These are phyloP conservation scores for Ogataea naganishii DNA, from an alignment of 805 yeast species.

Conservation along the genomic window DNA sequence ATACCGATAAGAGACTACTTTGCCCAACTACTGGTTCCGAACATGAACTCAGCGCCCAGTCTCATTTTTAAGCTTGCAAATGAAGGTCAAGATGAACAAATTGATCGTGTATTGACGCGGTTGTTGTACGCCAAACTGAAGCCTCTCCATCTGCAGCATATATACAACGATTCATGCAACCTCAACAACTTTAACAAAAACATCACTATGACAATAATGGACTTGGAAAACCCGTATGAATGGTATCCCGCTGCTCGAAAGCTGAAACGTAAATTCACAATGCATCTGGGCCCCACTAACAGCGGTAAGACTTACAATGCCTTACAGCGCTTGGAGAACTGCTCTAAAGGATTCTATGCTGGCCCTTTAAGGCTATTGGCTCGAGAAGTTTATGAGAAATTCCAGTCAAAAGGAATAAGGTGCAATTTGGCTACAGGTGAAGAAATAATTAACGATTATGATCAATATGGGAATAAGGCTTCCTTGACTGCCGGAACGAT, in stretches of 20 bases:
- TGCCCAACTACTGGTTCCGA: too few relatives aligned
- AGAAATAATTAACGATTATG: conserved; percentile 68
- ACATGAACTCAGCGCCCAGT: too few relatives aligned
- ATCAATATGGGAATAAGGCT: conserved; percentile 65
- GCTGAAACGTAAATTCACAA: conserved; percentile 66
- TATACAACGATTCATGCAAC: conserved; percentile 20
- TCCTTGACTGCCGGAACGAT: conserved; percentile 80
- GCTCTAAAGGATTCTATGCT: conserved; percentile 80
- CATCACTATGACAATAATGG: conserved; percentile 27
- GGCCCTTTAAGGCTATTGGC: conserved; percentile 91
- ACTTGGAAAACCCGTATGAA: conserved; percentile 52
- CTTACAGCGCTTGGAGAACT: conserved; percentile 51
- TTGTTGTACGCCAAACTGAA: conserved; percentile 20
- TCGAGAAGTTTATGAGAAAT: conserved; percentile 81
- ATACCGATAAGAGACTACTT: too few relatives aligned
- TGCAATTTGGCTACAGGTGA: conserved; percentile 96
- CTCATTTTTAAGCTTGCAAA: too few relatives aligned
- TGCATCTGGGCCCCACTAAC: conserved; percentile 98
- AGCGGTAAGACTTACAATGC: conserved; percentile 92
- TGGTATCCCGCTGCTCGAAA: conserved; percentile 86
- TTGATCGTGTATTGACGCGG: conserved; percentile 18
- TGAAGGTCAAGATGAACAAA: too few relatives aligned
- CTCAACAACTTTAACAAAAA: conserved; percentile 24
- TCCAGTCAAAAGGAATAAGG: conserved; percentile 52
- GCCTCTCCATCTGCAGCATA: conserved; percentile 18